phyloP scores from a whole-genome alignment of 2,329 filamentous ascomycete genomes.

The Phialophora macrospora region DNA sequence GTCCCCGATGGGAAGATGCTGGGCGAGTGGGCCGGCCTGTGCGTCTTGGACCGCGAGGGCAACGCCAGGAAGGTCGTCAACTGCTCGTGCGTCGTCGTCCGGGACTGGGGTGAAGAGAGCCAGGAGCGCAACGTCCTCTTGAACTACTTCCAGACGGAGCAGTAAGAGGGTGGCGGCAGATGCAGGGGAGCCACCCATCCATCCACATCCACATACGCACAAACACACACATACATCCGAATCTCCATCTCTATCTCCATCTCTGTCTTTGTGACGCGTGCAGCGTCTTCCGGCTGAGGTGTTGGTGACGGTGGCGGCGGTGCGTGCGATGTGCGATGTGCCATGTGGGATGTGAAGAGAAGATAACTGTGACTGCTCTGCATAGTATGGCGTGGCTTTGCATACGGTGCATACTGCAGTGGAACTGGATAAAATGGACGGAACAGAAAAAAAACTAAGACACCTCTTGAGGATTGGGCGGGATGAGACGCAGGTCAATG shows the following conservation, averaged over 20 bases:
- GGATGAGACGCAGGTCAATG: background rate
- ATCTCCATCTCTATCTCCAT: background rate
- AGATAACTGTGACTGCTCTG: background rate
- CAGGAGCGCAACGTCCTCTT: constrained; percentile 98
- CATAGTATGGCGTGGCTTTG: background rate
- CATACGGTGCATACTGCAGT: background rate
- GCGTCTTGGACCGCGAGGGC: constrained; percentile 97
- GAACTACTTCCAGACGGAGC: constrained; percentile 98
- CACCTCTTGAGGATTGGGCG: background rate
- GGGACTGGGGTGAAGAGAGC: constrained; percentile 99
- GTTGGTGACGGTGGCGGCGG: background rate
- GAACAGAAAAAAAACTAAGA: background rate
- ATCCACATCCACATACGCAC: background rate
- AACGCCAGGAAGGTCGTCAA: constrained; percentile 99
- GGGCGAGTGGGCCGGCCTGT: constrained; percentile 99
- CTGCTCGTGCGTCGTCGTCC: constrained; percentile 99
- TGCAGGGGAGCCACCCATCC: background rate
- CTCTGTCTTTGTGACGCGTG: background rate
- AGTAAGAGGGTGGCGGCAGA: constrained; percentile 43
- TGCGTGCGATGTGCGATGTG: background rate
- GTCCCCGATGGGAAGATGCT: constrained; percentile 99
- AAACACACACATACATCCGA: background rate
- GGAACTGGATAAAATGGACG: background rate
- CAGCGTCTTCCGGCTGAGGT: background rate
- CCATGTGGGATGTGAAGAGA: background rate